Evolutionary conservation across 257 asterid species (phyloP).

Genomic region (Euphrasia confusa): DNA sequence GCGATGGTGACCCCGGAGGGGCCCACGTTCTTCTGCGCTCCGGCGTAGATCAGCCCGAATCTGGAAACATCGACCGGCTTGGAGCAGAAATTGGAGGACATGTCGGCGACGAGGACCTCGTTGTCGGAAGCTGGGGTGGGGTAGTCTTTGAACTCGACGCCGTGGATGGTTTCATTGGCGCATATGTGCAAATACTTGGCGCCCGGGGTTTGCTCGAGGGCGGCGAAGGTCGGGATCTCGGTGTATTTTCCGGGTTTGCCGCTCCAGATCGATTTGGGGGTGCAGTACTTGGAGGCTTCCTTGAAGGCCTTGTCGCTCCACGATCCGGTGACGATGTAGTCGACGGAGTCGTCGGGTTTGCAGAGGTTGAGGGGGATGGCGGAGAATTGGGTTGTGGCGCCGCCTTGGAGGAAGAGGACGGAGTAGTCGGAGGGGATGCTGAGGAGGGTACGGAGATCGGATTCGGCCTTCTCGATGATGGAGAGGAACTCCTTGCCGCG

Average conservation of each 20-base stretch:
- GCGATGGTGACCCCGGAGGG: conserved; percentile 94
- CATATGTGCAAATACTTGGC: conserved; percentile 82
- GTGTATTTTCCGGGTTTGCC: conserved; percentile 87
- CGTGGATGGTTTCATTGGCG: conserved; percentile 93
- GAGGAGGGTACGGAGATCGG: conserved; percentile 80
- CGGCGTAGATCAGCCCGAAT: conserved; percentile 87
- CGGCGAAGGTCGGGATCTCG: conserved; percentile 53
- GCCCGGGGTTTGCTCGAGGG: conserved; percentile 50
- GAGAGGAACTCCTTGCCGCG: conserved; percentile 90
- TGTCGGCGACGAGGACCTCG: conserved; percentile 68
- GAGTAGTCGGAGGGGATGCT: conserved; percentile 56
- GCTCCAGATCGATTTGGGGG: conserved; percentile 68
- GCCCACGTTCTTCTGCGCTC: conserved; percentile 96
- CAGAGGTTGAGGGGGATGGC: conserved; percentile 76
- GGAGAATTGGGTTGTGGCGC: conserved; percentile 97
- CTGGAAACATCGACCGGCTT: conserved; percentile 74
- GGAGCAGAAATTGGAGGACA: conserved; percentile 95
- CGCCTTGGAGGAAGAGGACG: conserved; percentile 94
- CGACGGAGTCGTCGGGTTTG: conserved; percentile 53
- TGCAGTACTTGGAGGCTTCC: conserved; percentile 64
- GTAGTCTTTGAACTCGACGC: conserved; percentile 81
- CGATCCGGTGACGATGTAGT: conserved; percentile 82
- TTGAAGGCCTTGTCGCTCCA: conserved; percentile 94
- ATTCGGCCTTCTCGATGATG: conserved; percentile 78
- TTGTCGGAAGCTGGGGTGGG: conserved; percentile 49